Evolutionary conservation across 1,139 yeast genomes (phyloP).

Genomic region (Saccharomyces hybrid): DNA sequence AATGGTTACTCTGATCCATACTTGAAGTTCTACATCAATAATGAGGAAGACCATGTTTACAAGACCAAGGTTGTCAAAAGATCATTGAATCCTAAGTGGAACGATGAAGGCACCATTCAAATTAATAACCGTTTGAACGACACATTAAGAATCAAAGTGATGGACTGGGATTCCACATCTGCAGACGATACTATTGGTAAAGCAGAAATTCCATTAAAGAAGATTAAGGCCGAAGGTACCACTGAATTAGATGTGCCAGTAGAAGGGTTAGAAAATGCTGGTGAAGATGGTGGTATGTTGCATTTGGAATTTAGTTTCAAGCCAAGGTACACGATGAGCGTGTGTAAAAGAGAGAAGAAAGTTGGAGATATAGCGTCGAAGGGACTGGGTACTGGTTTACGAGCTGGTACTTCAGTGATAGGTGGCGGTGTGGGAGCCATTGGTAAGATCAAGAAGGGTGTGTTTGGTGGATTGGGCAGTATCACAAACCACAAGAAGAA

Average conservation of each 20-base stretch:
- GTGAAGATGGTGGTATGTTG: conserved; percentile 60
- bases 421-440: conserved; percentile 39
- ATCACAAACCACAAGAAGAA: conserved; percentile 25
- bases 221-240: conserved; percentile 51
- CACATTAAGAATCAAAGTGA: conserved; percentile 48
- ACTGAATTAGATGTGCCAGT: conserved; percentile 50
- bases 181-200: conserved; percentile 74
- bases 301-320: conserved; percentile 54
- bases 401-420: conserved; percentile 31
- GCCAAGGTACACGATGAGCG: conserved; percentile 54
- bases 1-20: conserved; percentile 94
- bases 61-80: conserved; percentile 77
- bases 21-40: conserved; percentile 57
- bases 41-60: conserved; percentile 45
- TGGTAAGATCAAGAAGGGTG: conserved; percentile 20
- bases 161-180: conserved; percentile 91
- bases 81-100: conserved; percentile 83
- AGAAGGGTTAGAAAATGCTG: conserved; percentile 29
- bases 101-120: conserved; percentile 48
- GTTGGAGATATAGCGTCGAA: conserved; percentile 35
- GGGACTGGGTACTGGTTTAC: conserved; percentile 35
- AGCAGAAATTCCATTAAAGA: conserved; percentile 51
- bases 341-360: conserved; percentile 30
- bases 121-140: conserved; percentile 57
- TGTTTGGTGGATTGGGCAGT: conserved; percentile 36